Conservation (phyloP, 768 basidiomycete genomes). For the Trametes cubensis region DNA sequence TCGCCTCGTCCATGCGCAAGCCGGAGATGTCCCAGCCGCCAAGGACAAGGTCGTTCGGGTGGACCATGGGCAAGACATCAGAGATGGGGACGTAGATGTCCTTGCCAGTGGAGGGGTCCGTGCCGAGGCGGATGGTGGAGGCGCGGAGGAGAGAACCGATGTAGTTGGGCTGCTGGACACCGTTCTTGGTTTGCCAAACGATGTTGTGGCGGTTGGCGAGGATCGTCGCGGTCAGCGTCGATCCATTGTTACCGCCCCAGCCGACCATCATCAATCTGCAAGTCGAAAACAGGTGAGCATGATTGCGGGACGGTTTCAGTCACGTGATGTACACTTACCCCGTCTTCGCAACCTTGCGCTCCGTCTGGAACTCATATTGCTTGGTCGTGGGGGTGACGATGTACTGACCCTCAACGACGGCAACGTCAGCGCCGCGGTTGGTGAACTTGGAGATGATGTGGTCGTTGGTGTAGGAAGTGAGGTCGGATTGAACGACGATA, state of each 20-base stretch:
- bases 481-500: conserved; percentile 80
- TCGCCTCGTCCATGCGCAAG: conserved; percentile 82
- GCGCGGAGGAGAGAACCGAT: conserved; percentile 96
- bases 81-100: conserved; percentile 92
- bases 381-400: conserved; percentile 77
- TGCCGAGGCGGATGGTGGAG: conserved; percentile 90
- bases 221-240: conserved; percentile 91
- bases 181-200: conserved; percentile 91
- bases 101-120: conserved; percentile 76
- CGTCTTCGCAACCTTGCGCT: conserved; percentile 83
- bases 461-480: conserved; percentile 79
- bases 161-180: conserved; percentile 94
- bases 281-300: conserved; percentile 18
- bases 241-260: conserved; percentile 95
- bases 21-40: conserved; percentile 99
- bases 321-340: conserved; percentile 59
- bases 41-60: conserved; percentile 96
- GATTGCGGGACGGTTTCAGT: background rate
- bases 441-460: conserved; percentile 81
- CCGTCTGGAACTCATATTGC: conserved; percentile 90
- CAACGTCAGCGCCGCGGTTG: conserved; percentile 77
- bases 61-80: conserved; percentile 95
- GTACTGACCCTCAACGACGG: conserved; percentile 73
- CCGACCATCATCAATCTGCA: conserved; percentile 94
- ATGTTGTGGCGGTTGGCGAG: conserved; percentile 96